Base-by-base conservation (phyloP, 768 basidiomycete species). In the Suillus subluteus region DNA sequence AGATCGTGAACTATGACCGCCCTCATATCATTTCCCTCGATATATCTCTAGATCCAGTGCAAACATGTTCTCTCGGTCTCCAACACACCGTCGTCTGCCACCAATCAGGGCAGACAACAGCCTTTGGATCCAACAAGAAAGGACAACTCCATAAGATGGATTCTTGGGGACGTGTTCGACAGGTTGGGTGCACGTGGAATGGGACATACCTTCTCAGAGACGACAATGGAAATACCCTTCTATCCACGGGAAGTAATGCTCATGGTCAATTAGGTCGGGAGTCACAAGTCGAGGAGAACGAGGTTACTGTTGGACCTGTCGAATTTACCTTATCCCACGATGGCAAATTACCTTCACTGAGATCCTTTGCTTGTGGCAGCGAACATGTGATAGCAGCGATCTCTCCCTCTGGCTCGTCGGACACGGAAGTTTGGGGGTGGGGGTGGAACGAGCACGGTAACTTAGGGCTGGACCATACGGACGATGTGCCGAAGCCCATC, bases 381-480 rank as follows among this genome's bases (percentile, higher is more conserved):
- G 96, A 98, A 76, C 96, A 98, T 76, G 85, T 94, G 4, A 77
- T 98, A 11, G 78, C 78, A 21, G 70, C 82, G 2, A 65, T 67
- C 62, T 62, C 68, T 5, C 46, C 38, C n/a, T 80, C 67, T 50
- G 62, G 52, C n/a, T 54, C 64, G 32, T 40, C 52, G 15, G 68
- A 63, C 9, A 67, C 71, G 1, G 84, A 86, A 68, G 84, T 96
- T 0, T 92, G 88, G 87, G 92, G 88, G 0, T 98, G 96, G 94
- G 97, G 97, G 0, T 99, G 97, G 96, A 99, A 98, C 76, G 97
- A 99, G 76, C 97, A 98, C 74, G 97, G 97, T 8, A 99, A 98
- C 76, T 81, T 98, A 35, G 95, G 93, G 0, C 73, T 87, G 30
- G 90, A 88, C 0, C 80, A 83, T 43, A 86, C 86, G 5, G 78